These are phyloP conservation scores for Solanum etuberosum DNA, from an alignment of 257 asterid species.

Conservation along the genomic window DNA sequence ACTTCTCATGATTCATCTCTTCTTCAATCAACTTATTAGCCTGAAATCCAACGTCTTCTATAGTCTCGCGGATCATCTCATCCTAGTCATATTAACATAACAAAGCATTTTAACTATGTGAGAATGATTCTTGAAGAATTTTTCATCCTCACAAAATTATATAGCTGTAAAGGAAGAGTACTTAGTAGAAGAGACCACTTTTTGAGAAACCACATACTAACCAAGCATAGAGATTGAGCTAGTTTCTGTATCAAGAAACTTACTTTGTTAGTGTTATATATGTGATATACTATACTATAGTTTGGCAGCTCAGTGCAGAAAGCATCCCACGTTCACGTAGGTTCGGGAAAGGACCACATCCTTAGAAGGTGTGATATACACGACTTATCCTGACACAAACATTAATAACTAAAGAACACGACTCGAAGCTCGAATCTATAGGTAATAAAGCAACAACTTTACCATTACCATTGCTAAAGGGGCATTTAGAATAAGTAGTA, in stretches of 20 bases:
- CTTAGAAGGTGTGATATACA: not conserved
- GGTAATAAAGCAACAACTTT: not conserved
- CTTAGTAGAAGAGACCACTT: not conserved
- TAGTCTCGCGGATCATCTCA: constrained; percentile 35
- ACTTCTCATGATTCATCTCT: constrained; percentile 10
- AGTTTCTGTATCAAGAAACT: not conserved
- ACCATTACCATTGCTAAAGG: not conserved
- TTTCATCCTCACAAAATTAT: not conserved
- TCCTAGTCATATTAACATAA: constrained; percentile 18
- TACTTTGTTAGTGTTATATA: not conserved
- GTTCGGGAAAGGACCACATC: not conserved
- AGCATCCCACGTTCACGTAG: rapidly evolving
- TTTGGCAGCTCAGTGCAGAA: not conserved
- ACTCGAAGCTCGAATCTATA: too few species aligned
- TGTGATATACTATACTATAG: not conserved
- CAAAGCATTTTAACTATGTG: not conserved
- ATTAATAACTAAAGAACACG: not conserved
- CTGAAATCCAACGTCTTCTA: constrained; percentile 53
- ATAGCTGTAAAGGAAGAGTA: not conserved
- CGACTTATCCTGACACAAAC: not conserved
- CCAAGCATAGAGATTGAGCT: not conserved
- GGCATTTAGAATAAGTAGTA: not conserved
- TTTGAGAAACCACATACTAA: not conserved
- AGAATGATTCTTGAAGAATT: not conserved
- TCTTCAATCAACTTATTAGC: constrained; percentile 22